Evolutionary conservation across 2,329 filamentous ascomycete species (phyloP), one percentile per base, ranked within the genome.

Genomic region (Endoconidiophora polonica): DNA sequence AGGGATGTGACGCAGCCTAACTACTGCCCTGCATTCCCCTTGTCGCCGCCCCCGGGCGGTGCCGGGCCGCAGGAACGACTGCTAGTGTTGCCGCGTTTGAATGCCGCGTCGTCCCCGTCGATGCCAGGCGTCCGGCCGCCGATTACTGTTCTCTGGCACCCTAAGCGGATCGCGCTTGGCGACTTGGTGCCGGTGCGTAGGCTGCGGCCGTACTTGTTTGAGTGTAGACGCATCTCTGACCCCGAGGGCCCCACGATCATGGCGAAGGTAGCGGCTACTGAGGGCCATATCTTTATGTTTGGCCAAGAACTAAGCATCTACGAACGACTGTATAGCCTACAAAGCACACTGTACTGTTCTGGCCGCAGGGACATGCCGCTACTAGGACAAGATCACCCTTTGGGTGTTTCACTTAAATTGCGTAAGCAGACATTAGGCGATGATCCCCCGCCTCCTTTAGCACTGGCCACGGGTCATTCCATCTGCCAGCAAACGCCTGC

Each of bases 211-310:
- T 38, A 39, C 38, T 18, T 48, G 10, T 24, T 48, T 10, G 46
- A 48, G 39, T 48, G 46, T 18, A 22, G 16, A 4, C 29, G 29
- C 29, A 33, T 33, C 3, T 10, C 29, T 7, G 29, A 26, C 23
- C 29, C 33, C 9, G 3, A 23, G n/a, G 20, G 10, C 9, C n/a
- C 22, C 5, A n/a, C 23, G 5, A 39, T 39, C 9, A 5, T 48
- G 5, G 46, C 37, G 24, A 48, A 48, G 14, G 22, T 48, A 10
- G 46, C 46, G 5, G 12, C 46, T 12, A 33, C 23, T 18, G 46
- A 48, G n/a, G 46, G 46, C 10, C 46, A 48, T 6, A 29, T 42
- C n/a, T 20, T 41, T 20, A 20, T 41, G 36, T 18, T 48, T 6
- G 38, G 38, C 7, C 46, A 48, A 16, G 46, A 48, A 36, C 38